Evolutionary conservation across 306 rosid species (phyloP), one percentile per base, ranked within the genome.

Genomic region (Cicer cuneatum): DNA sequence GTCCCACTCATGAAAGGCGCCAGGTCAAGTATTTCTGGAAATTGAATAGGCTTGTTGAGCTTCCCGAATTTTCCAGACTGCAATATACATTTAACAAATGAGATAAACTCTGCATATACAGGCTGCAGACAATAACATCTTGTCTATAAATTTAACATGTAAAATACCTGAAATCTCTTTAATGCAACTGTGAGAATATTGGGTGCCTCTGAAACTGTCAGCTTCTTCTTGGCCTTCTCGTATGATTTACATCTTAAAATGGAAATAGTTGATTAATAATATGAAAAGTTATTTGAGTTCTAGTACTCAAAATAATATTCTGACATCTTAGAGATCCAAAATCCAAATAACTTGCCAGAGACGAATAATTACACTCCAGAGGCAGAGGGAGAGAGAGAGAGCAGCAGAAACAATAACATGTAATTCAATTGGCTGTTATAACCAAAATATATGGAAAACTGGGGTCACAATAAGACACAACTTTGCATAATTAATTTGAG

Each of bases 11-110:
- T 80, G 82, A 83, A 94, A 62, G 99, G 99, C 5, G 96, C 91
- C 87, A 95, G 72, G 84, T 95, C 77, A 79, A 92, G 88, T 64
- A 87, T 83, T 83, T 94, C 97, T 16, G 96, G 98, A 81, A 86
- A 94, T 70, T 60, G 84, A 80, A 93, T 79, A 39, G 97, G 92
- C 85, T 93, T 93, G 78, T 89, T 93, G 81, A 93, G 96, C 89
- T 93, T 93, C 83, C 98, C 98, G 77, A 93, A 93, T 73, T 87
- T 94, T 24, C 99, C 99, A 0, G 98, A 92, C 99, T 94, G 92
- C 81, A 73, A 71, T 8, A 54, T 45, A 72, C 13, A 24, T 14
- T 21, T 7, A 70, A 77, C 49, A 69, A 66, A 37, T 60, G 14
- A 69, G 66, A 68, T 51, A 61, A 66, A 45, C 15, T 74, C 6